Evolutionary conservation across 2,329 filamentous ascomycete species (phyloP), one percentile per base, ranked within the genome.

Genomic region (Mycosphaerella arachidis): DNA sequence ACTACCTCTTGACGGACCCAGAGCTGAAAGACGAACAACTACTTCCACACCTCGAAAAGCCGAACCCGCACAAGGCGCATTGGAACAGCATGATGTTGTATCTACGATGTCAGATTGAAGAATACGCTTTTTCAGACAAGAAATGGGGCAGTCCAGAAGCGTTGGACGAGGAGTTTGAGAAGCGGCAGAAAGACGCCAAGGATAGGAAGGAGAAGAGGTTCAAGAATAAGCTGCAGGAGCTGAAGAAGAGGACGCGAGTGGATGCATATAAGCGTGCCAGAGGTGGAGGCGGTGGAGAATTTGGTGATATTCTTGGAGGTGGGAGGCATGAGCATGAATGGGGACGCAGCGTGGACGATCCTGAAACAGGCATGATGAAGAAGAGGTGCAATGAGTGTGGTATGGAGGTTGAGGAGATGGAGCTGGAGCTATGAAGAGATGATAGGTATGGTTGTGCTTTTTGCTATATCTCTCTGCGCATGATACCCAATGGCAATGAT

Each of bases 61-160:
- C 94, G 1, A 99, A 99, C 69, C 94, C 94, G 0, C 94, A 97
- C 77, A 97, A 97, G 74, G 86, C 89, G 0, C 92, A 92, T 60
- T 99, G 92, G 91, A 92, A 97, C 74, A 91, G 96, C 79, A 99
- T 99, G 94, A 96, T 96, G 88, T 83, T 99, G 2, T 99, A 94
- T 73, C 81, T 99, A 24, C 88, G 94, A 0, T 95, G 86, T 62
- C 94, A 99, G 72, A 90, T 99, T 1, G 94, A 99, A 72, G 91
- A 92, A 58, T 97, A 97, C 72, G 94, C 93, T 0, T 88, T 97
- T 68, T 85, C 79, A 0, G 75, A 82, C 1, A 86, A 85, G 65
- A 97, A 97, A 77, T 99, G 94, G 94, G 94, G 94, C 0, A 91
- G 88, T 0, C 77, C 90, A 0, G 92, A 94, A 71, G 89, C 87